Conservation (phyloP, 164 flowering plant species). For the Tetrastigma voinierianum region DNA sequence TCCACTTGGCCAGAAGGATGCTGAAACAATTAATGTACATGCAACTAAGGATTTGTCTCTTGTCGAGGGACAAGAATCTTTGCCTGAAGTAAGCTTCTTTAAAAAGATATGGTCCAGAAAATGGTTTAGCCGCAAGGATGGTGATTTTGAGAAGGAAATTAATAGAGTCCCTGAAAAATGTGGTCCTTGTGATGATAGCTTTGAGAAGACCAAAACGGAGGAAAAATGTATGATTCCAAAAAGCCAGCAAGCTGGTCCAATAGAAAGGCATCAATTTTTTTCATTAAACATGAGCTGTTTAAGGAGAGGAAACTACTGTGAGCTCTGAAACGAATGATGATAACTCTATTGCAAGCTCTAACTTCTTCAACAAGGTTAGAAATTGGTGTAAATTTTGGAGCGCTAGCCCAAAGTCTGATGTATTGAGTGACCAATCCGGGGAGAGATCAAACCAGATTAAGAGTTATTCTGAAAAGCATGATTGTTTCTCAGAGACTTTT, state of each 20-base stretch:
- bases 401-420: constrained; percentile 13
- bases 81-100: constrained; percentile 33
- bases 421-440: constrained; percentile 12
- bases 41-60: background rate
- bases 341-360: constrained; percentile 14
- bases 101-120: constrained; percentile 36
- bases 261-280: constrained; percentile 13
- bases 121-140: constrained; percentile 32
- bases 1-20: constrained; percentile 10
- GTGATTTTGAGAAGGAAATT: constrained; percentile 7
- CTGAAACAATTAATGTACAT: constrained; percentile 2
- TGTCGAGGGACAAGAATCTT: constrained; percentile 19
- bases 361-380: constrained; percentile 23
- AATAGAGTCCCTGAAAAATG: background rate
- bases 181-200: constrained; percentile 4
- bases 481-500: constrained; percentile 53
- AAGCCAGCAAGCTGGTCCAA: constrained; percentile 8
- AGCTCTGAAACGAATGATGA: constrained; percentile 15
- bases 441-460: constrained; percentile 12
- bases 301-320: constrained; percentile 6
- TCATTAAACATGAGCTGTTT: constrained; percentile 16
- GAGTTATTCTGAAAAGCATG: constrained; percentile 20
- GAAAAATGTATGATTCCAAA: constrained; percentile 13
- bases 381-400: constrained; percentile 39
- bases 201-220: constrained; percentile 11